Evolutionary conservation across 305 asterid species (phyloP).

Genomic region (Vinca major): DNA sequence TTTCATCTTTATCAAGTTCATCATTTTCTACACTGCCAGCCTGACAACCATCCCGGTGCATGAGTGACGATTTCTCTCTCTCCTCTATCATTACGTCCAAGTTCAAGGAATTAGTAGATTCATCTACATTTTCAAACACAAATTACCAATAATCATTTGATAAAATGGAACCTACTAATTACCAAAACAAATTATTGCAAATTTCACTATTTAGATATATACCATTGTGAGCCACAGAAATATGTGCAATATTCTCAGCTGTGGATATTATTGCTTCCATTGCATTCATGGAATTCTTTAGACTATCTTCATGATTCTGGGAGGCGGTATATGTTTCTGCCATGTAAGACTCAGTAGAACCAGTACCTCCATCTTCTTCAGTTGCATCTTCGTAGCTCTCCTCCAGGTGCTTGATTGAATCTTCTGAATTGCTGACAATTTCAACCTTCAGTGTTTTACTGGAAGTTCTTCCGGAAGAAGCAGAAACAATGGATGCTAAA

Average conservation of each 20-base stretch:
- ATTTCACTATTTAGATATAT: not conserved
- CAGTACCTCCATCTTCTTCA: not conserved
- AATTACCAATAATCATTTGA: not conserved
- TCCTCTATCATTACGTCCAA: not conserved
- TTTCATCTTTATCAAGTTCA: not conserved
- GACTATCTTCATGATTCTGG: not conserved
- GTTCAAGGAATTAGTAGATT: not conserved
- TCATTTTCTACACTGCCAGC: not conserved
- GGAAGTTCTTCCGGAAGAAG: not conserved
- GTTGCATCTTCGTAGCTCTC: not conserved
- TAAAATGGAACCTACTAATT: too few relatives aligned
- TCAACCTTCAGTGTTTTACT: not conserved
- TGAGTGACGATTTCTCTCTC: not conserved
- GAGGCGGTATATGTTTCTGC: not conserved
- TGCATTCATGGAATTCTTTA: not conserved
- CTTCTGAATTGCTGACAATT: not conserved
- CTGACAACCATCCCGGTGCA: not conserved
- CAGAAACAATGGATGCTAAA: not conserved
- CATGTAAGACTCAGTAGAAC: not conserved
- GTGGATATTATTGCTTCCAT: not conserved
- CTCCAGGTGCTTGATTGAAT: not conserved
- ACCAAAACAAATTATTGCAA: not conserved
- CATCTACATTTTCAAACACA: slow-evolving; percentile 8
- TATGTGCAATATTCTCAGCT: not conserved
- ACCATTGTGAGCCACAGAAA: not conserved